Conservation (phyloP, 768 basidiomycete genomes). For the Leccinum subtestaceum region DNA sequence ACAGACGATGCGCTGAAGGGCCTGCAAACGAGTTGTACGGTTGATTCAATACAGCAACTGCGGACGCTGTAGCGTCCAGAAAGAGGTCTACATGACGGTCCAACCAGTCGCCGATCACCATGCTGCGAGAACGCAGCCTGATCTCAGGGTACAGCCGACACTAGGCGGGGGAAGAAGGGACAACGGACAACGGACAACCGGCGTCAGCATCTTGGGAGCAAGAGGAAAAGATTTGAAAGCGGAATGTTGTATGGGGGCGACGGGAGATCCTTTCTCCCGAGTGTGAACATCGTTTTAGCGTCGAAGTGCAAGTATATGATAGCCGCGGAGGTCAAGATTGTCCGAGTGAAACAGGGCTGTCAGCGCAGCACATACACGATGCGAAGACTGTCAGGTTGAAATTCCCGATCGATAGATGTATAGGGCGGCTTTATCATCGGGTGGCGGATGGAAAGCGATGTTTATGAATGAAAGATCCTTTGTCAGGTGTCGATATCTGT, state of each 20-base stretch:
- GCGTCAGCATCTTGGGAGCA: neutral
- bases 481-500: slow-evolving; percentile 4
- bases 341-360: neutral
- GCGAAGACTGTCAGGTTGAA: neutral
- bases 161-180: neutral
- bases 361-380: neutral
- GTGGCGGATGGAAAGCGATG: neutral
- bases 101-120: neutral
- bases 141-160: neutral
- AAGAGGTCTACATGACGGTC: neutral
- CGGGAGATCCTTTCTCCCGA: neutral
- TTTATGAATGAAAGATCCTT: slow-evolving; percentile 9
- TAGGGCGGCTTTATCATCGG: neutral
- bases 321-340: neutral
- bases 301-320: neutral
- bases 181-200: neutral
- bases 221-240: neutral
- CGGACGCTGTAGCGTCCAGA: neutral
- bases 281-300: neutral
- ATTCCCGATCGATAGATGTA: neutral
- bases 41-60: neutral
- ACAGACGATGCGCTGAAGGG: neutral
- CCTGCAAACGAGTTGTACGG: neutral
- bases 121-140: neutral
- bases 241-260: neutral